These are phyloP conservation scores for Cyberlindnera euphorbiiphila DNA, from an alignment of 805 yeast species.

Conservation along the genomic window DNA sequence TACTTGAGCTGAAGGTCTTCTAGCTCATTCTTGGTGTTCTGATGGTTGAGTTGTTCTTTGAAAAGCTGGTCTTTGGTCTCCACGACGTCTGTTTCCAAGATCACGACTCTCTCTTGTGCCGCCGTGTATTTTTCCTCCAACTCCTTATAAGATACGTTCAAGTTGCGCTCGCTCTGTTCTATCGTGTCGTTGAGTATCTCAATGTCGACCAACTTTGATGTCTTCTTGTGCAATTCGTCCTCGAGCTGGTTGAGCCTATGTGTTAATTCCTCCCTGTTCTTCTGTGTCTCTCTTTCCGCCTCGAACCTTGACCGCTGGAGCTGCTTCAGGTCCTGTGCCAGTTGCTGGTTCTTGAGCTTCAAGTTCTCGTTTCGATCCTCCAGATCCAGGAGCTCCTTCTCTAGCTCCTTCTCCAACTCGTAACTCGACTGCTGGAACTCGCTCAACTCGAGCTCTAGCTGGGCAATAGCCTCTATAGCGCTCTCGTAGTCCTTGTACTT, in stretches of 20 bases:
- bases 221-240: slow-evolving; percentile 30
- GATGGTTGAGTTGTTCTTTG: slow-evolving; percentile 27
- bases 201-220: slow-evolving; percentile 34
- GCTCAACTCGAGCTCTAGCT: slow-evolving; percentile 37
- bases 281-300: slow-evolving; percentile 26
- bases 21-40: slow-evolving; percentile 27
- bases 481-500: slow-evolving; percentile 28
- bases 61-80: slow-evolving; percentile 27
- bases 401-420: slow-evolving; percentile 43
- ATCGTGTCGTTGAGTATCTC: slow-evolving; percentile 42
- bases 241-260: slow-evolving; percentile 26
- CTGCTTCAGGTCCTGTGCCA: slow-evolving; percentile 26
- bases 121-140: slow-evolving; percentile 34
- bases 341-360: slow-evolving; percentile 17
- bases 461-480: slow-evolving; percentile 35
- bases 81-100: slow-evolving; percentile 36
- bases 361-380: slow-evolving; percentile 25
- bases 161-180: slow-evolving; percentile 38
- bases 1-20: slow-evolving; percentile 17
- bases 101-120: slow-evolving; percentile 35
- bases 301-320: slow-evolving; percentile 27
- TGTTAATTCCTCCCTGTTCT: slow-evolving; percentile 20
- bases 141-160: slow-evolving; percentile 31
- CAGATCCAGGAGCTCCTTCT: slow-evolving; percentile 35
- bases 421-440: slow-evolving; percentile 42